These are phyloP conservation scores for Durio zibethinus DNA, from an alignment of 345 rosid species.

Conservation along the genomic window DNA sequence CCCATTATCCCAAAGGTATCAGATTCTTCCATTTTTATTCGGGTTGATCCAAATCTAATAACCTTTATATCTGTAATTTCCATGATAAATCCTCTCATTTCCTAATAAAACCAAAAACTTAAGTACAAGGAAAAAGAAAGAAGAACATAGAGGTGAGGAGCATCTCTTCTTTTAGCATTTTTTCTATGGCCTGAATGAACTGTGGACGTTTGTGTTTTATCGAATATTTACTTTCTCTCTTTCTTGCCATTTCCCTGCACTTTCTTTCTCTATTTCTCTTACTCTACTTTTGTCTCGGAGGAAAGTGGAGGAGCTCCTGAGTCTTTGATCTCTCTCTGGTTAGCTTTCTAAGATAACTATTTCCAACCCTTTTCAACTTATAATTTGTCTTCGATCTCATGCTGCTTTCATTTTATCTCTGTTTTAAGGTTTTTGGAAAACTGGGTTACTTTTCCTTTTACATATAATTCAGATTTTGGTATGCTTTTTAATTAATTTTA, in stretches of 20 bases:
- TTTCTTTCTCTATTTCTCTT: background rate
- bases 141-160: constrained; percentile 7
- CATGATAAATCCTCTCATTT: too few species aligned
- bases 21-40: too few species aligned
- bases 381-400: constrained; percentile 8
- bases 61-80: too few species aligned
- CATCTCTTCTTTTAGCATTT: constrained; percentile 22
- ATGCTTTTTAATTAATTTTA: background rate
- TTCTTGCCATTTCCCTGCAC: constrained; percentile 14
- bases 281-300: background rate
- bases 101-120: background rate
- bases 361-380: background rate
- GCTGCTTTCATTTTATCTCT: background rate
- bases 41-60: too few species aligned
- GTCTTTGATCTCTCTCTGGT: constrained; percentile 1
- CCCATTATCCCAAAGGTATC: too few species aligned
- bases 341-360: background rate
- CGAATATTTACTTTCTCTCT: constrained; percentile 26
- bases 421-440: constrained; percentile 2
- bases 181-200: constrained; percentile 7
- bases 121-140: background rate
- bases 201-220: background rate
- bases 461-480: background rate
- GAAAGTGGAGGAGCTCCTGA: background rate
- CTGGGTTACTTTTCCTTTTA: background rate